phyloP scores from a whole-genome alignment of 1,284 basidiomycete species.

The Cryptococcus maquisensis region DNA sequence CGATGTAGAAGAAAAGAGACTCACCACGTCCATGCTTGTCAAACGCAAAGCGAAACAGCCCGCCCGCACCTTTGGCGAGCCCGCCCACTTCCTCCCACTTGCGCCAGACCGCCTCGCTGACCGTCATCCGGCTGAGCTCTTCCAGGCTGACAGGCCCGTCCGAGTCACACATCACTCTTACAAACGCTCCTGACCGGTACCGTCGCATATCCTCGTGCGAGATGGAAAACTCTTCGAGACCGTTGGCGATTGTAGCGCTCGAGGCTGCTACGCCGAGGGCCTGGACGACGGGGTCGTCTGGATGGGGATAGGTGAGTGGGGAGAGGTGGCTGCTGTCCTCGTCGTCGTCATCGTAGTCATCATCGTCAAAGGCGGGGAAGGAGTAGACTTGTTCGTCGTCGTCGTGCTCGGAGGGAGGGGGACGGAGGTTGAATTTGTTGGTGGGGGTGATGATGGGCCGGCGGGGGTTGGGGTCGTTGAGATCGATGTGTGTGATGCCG shows the following conservation, averaged over 20 bases:
- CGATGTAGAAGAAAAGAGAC: neutral
- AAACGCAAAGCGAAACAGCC: constrained; percentile 16
- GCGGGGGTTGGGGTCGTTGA: neutral
- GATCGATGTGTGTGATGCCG: neutral
- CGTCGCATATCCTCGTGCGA: constrained; percentile 3
- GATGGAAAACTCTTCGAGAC: neutral
- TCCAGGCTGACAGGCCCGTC: neutral
- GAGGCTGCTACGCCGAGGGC: constrained; percentile 5
- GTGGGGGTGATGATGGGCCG: neutral
- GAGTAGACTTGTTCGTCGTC: neutral
- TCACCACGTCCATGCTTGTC: constrained; percentile 22
- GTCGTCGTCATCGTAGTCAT: neutral
- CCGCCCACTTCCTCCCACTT: constrained; percentile 25
- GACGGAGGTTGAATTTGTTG: neutral
- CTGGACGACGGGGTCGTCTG: neutral
- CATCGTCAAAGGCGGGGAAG: neutral
- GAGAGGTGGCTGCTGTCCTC: neutral
- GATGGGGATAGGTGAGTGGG: constrained; percentile 1
- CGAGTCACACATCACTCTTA: neutral
- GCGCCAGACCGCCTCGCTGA: constrained; percentile 24
- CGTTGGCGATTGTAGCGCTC: neutral
- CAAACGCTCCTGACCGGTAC: neutral
- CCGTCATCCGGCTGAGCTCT: constrained; percentile 4
- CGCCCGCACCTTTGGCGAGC: constrained; percentile 17
- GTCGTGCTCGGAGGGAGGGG: neutral